Conservation (phyloP, 306 rosid genomes). For the Rubus parviflorus region DNA sequence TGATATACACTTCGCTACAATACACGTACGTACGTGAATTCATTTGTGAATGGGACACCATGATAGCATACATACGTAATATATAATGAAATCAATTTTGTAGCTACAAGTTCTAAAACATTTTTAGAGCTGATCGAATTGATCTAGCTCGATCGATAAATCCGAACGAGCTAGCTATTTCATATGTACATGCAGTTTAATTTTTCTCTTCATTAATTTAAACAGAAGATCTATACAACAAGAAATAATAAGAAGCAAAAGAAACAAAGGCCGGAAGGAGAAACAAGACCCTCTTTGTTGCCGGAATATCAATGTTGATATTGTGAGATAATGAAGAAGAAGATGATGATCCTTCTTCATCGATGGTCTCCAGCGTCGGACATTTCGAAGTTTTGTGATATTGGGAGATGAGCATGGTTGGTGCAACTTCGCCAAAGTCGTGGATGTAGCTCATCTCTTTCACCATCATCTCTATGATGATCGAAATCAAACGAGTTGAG, state of each 20-base stretch:
- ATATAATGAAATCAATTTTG: not conserved
- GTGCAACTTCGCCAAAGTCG: constrained; percentile 59
- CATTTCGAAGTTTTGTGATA: constrained; percentile 19
- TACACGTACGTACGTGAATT: too few relatives aligned
- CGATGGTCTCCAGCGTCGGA: constrained; percentile 60
- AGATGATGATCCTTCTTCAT: constrained; percentile 47
- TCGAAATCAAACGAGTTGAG: not conserved
- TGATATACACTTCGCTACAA: too few relatives aligned
- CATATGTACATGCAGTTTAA: not conserved
- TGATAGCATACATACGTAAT: not conserved
- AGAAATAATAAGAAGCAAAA: constrained; percentile 42
- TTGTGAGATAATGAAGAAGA: not conserved
- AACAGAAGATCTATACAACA: constrained; percentile 39
- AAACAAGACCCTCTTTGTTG: constrained; percentile 46
- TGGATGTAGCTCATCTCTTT: constrained; percentile 37
- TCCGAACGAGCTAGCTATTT: not conserved
- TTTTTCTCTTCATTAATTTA: not conserved
- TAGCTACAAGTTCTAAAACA: not conserved
- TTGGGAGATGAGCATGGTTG: constrained; percentile 39
- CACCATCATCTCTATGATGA: constrained; percentile 30
- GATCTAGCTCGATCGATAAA: not conserved
- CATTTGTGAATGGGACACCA: not conserved
- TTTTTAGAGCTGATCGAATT: not conserved
- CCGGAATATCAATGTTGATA: not conserved
- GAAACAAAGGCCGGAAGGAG: constrained; percentile 50